phyloP scores from a whole-genome alignment of 164 flowering plant species.

The Chloranthus sessilifolius region DNA sequence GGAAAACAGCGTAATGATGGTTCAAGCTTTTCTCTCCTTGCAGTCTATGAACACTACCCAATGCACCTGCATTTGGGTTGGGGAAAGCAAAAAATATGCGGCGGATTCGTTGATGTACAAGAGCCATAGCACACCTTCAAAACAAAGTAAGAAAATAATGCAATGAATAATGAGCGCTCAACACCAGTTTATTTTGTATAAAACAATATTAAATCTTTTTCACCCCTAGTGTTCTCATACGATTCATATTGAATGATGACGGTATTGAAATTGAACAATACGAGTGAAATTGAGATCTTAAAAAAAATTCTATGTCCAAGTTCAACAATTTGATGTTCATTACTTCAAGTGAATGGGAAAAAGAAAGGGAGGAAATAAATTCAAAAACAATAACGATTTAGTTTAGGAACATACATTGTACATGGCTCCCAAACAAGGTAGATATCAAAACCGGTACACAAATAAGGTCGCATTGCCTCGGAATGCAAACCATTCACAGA shows the following conservation, averaged over 20 bases:
- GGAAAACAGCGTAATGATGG: constrained; percentile 93
- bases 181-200: too few relatives aligned
- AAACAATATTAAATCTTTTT: too few relatives aligned
- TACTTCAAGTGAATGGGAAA: too few relatives aligned
- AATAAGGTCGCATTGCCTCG: constrained; percentile 54
- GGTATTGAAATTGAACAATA: too few relatives aligned
- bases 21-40: constrained; percentile 93
- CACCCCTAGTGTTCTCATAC: too few relatives aligned
- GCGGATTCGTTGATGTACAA: constrained; percentile 82
- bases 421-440: constrained; percentile 96
- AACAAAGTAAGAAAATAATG: not conserved
- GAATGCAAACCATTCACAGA: constrained; percentile 21
- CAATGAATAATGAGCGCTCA: too few relatives aligned
- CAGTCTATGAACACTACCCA: constrained; percentile 78
- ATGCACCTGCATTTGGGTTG: constrained; percentile 65
- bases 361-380: too few relatives aligned
- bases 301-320: too few relatives aligned
- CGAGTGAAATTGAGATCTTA: too few relatives aligned
- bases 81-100: constrained; percentile 86
- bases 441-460: constrained; percentile 90
- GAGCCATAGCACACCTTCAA: constrained; percentile 95
- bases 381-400: not conserved
- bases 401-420: constrained; percentile 52
- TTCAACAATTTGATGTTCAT: too few relatives aligned
- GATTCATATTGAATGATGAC: too few relatives aligned